Evolutionary conservation across 805 yeast species (phyloP).

Genomic region (Schwanniomyces polymorphus): DNA sequence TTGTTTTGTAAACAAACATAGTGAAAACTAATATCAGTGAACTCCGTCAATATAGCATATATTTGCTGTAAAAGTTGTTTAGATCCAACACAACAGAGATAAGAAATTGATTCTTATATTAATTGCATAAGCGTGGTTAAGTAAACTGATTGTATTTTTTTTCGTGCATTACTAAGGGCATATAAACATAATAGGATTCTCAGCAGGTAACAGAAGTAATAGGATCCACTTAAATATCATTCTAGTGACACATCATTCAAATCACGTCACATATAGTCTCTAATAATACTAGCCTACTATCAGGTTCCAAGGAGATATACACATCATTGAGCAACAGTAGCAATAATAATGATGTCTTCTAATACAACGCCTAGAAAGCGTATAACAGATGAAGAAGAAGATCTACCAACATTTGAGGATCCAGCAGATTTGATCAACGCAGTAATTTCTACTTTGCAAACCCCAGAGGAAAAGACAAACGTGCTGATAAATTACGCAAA

Average conservation of each 20-base stretch:
- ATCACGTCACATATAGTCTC: not conserved
- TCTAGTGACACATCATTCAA: not conserved
- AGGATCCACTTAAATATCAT: not conserved
- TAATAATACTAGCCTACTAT: not conserved
- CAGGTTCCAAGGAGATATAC: not conserved
- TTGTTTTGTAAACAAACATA: slow-evolving; percentile 21
- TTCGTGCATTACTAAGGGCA: not conserved
- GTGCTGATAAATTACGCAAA: slow-evolving; percentile 77
- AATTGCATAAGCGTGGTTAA: not conserved
- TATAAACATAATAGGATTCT: not conserved
- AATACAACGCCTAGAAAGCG: slow-evolving; percentile 33
- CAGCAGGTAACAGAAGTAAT: not conserved
- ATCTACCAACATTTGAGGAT: slow-evolving; percentile 49
- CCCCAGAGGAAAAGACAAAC: slow-evolving; percentile 72
- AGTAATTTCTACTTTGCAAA: slow-evolving; percentile 66
- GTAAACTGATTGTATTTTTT: not conserved
- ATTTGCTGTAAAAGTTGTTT: not conserved
- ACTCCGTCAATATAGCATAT: not conserved
- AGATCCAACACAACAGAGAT: not conserved
- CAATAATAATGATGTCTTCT: slow-evolving; percentile 18
- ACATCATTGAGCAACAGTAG: not conserved
- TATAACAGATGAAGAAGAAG: slow-evolving; percentile 20
- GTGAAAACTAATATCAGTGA: not conserved
- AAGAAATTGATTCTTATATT: not conserved
- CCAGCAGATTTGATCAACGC: slow-evolving; percentile 68